Evolutionary conservation across 108 stramenopile genomes (phyloP).

Genomic region (Stephanodiscus minutulus): DNA sequence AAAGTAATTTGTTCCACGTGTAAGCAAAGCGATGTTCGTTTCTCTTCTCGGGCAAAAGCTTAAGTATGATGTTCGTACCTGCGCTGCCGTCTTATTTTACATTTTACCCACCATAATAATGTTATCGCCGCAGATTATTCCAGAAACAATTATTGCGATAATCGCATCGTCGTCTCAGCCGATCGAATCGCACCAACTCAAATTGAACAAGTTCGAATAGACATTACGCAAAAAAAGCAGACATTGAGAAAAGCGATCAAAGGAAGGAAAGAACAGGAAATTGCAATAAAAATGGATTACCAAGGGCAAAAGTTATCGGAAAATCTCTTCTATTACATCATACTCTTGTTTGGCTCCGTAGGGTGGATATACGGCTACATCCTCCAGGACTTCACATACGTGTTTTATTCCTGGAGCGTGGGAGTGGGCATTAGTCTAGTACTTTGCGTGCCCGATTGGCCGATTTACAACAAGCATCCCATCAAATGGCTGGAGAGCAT

Average conservation of each 20-base stretch:
- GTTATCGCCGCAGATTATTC: no score
- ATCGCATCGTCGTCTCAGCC: no score
- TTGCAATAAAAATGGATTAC: constrained; percentile 76
- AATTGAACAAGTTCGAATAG: neutral
- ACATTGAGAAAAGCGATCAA: neutral
- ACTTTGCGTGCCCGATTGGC: constrained; percentile 91
- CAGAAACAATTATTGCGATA: no score
- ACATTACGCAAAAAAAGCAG: neutral
- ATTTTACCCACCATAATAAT: no score
- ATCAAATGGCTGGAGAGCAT: constrained; percentile 88
- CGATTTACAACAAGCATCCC: constrained; percentile 86
- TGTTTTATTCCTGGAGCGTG: constrained; percentile 85
- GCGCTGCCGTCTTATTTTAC: no score
- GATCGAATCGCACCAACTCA: no score
- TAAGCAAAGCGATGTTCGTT: no score
- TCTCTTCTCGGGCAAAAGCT: no score
- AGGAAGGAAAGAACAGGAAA: neutral
- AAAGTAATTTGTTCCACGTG: no score
- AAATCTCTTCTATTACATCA: constrained; percentile 85
- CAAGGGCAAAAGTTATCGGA: constrained; percentile 86
- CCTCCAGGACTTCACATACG: constrained; percentile 82
- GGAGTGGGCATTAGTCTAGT: constrained; percentile 75
- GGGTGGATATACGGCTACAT: constrained; percentile 91
- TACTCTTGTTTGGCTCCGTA: constrained; percentile 72
- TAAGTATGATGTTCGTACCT: no score